Evolutionary conservation across 768 basidiomycete species (phyloP).

Genomic region (Agaricus bisporus): DNA sequence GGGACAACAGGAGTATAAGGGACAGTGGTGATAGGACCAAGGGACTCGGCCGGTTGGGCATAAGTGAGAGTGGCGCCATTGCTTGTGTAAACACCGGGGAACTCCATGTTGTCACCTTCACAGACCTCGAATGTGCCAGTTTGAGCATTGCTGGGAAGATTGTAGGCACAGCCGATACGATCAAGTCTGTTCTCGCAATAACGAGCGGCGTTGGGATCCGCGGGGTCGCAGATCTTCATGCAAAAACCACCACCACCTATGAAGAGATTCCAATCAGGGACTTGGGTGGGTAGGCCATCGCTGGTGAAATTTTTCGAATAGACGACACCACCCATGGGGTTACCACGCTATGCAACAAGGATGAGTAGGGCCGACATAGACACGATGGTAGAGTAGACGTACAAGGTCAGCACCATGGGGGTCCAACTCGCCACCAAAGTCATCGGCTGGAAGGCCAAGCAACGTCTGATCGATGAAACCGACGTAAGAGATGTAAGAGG

Average conservation of each 20-base stretch:
- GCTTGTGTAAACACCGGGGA: constrained; percentile 43
- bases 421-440: constrained; percentile 76
- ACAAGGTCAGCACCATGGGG: constrained; percentile 63
- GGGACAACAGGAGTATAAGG: constrained; percentile 33
- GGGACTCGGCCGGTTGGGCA: constrained; percentile 32
- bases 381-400: constrained; percentile 6
- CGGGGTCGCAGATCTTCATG: constrained; percentile 66
- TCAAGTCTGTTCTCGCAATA: constrained; percentile 71
- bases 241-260: constrained; percentile 64
- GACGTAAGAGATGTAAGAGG: constrained; percentile 52
- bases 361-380: not conserved
- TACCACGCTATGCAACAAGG: constrained; percentile 68
- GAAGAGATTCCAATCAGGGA: constrained; percentile 70
- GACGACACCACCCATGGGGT: constrained; percentile 68
- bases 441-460: constrained; percentile 44
- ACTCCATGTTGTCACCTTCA: constrained; percentile 56
- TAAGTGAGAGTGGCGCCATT: constrained; percentile 32
- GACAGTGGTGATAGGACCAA: constrained; percentile 29
- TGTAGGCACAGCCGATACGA: constrained; percentile 70
- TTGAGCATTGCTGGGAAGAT: constrained; percentile 59
- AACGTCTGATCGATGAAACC: constrained; percentile 59
- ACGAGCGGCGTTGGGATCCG: constrained; percentile 37
- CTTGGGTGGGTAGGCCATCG: constrained; percentile 38
- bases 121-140: constrained; percentile 61
- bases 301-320: constrained; percentile 51